These are phyloP conservation scores for Pestalotiopsis sp. DNA, from an alignment of 2,329 filamentous ascomycete species.

Conservation along the genomic window DNA sequence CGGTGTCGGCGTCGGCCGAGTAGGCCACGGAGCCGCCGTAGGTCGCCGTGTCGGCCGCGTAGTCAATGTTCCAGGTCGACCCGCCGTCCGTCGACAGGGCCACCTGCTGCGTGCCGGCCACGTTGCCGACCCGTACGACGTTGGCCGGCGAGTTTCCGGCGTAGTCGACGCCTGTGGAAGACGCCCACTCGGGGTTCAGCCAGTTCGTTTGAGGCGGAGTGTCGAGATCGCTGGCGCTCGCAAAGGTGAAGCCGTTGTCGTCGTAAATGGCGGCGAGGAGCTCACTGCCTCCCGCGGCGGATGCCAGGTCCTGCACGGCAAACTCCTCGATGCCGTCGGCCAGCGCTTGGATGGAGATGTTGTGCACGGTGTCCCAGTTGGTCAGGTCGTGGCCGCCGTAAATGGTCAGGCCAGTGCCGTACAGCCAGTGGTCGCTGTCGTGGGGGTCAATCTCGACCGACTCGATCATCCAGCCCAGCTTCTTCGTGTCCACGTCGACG, in stretches of 20 bases:
- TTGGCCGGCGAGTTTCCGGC: conserved; percentile 45
- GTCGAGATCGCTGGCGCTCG: conserved; percentile 34
- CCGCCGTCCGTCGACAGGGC: conserved; percentile 52
- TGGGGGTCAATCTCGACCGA: conserved; percentile 56
- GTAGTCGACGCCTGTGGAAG: conserved; percentile 47
- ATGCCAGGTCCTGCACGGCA: conserved; percentile 48
- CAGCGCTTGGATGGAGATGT: conserved; percentile 49
- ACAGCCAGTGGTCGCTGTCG: conserved; percentile 61
- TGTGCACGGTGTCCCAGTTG: conserved; percentile 51
- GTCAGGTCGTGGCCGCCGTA: conserved; percentile 55
- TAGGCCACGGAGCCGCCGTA: conserved; percentile 48
- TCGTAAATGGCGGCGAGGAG: conserved; percentile 53
- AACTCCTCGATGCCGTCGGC: conserved; percentile 58
- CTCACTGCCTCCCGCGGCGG: conserved; percentile 49
- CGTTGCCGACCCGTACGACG: conserved; percentile 51
- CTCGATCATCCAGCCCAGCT: conserved; percentile 63
- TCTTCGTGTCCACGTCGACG: conserved; percentile 46
- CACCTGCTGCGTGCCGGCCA: conserved; percentile 41
- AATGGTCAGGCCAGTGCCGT: conserved; percentile 58
- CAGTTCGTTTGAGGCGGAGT: conserved; percentile 44
- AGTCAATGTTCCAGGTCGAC: conserved; percentile 46
- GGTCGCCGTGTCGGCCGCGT: conserved; percentile 44
- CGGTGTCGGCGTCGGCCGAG: conserved; percentile 49
- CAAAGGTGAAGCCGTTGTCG: conserved; percentile 52
- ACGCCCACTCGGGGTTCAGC: conserved; percentile 47